Evolutionary conservation across 306 rosid genomes (phyloP), one percentile per base, ranked within the genome.

Genomic region (Rubus parviflorus): DNA sequence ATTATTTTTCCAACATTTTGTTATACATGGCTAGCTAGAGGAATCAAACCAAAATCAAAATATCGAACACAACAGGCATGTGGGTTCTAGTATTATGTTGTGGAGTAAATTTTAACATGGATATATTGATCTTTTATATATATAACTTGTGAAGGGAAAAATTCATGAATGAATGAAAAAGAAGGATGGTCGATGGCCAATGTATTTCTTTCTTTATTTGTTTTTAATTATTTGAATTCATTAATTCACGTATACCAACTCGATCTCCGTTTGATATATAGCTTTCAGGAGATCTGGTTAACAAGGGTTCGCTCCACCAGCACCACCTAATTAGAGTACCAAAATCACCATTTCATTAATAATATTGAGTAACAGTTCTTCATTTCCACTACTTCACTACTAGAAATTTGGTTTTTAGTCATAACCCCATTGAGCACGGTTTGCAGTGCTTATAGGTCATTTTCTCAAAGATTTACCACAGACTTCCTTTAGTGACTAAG

Each of bases 241-340:
- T 30, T 30, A 30, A 30, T 30, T 30, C 35, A 30, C 35, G 35
- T 30, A 30, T 30, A 30, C 35, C 35, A 30, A 30, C 35, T 30
- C 35, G 1, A 30, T 30, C 35, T 30, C 35, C 35, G 35, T 30
- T 30, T 30, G 35, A 30, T 30, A 30, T 30, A 30, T 30, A 19
- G 52, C 8, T 41, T 67, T 20, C 20, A 9, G 70, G 51, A 37
- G 68, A 25, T 6, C n/a, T 5, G 25, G 25, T 19, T 40, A n/a
- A 23, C 25, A 58, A 75, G 74, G 81, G 67, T 77, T 84, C 80
- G 80, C 82, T 81, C 81, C 74, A 75, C 75, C 69, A 65, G 68
- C 75, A 81, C 61, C 75, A 89, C 80, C 88, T 62, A 87, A 81
- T 74, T 15, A 68, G 52, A 66, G 35, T 30, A 72, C 75, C 40